These are phyloP conservation scores for Dendrocalamus sinicus DNA, from an alignment of 176 grass and related monocot genomes.

Conservation along the genomic window DNA sequence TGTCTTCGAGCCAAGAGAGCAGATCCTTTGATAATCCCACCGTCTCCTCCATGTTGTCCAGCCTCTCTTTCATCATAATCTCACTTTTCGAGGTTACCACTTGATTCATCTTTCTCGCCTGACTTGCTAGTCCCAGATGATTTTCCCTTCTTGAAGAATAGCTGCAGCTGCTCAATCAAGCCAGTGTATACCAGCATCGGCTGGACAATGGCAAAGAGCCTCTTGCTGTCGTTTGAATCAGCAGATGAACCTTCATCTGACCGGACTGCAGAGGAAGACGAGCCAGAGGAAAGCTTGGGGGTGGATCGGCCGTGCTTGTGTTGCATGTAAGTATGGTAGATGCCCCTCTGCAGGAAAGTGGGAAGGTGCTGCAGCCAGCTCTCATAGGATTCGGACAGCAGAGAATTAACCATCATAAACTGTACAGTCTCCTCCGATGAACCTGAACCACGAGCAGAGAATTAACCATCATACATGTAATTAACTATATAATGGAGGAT, in stretches of 20 bases:
- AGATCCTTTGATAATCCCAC: conserved; percentile 72
- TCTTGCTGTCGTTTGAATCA: conserved; percentile 60
- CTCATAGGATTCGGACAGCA: conserved; percentile 89
- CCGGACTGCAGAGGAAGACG: conserved; percentile 10
- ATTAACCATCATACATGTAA: too few relatives aligned
- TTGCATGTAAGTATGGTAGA: conserved; percentile 93
- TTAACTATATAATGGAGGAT: too few relatives aligned
- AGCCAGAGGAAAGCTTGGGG: conserved; percentile 50
- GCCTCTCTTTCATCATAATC: conserved; percentile 82
- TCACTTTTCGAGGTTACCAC: conserved; percentile 60
- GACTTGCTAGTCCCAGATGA: conserved; percentile 28
- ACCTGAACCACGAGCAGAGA: conserved; percentile 59
- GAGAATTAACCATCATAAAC: conserved; percentile 98
- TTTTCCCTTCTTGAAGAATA: conserved; percentile 83
- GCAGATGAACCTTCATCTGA: conserved; percentile 69
- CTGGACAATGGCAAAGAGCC: conserved; percentile 72
- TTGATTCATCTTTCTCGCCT: conserved; percentile 21
- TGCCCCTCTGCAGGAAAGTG: conserved; percentile 81
- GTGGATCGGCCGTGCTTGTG: conserved; percentile 73
- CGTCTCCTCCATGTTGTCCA: conserved; percentile 89
- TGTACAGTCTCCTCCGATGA: conserved; percentile 89
- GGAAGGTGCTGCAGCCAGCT: conserved; percentile 81
- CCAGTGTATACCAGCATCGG: conserved; percentile 92
- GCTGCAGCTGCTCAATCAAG: conserved; percentile 86
- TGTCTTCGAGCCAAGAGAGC: conserved; percentile 86